phyloP scores from a whole-genome alignment of 2,329 filamentous ascomycete species.

The Trichoderma sp. region DNA sequence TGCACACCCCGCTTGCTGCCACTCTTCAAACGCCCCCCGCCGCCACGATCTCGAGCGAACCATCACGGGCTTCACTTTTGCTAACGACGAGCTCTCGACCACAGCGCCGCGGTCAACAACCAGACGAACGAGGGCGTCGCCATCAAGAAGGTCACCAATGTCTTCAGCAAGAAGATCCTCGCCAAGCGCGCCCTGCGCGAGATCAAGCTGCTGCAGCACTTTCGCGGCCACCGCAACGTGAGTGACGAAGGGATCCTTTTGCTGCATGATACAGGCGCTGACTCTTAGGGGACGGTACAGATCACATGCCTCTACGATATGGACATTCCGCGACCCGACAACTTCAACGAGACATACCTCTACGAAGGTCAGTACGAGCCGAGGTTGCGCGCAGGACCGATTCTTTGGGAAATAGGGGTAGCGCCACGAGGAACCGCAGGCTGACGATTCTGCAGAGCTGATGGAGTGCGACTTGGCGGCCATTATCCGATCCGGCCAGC shows the following conservation, averaged over 20 bases:
- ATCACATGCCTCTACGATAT: conserved; percentile 99
- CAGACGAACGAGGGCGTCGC: conserved; percentile 91
- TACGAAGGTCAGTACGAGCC: conserved; percentile 75
- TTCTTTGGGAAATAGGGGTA: neutral
- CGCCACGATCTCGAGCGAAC: conserved; percentile 30
- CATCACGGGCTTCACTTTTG: conserved; percentile 28
- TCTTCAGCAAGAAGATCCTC: conserved; percentile 99
- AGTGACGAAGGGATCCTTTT: conserved; percentile 39
- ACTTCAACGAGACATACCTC: conserved; percentile 98
- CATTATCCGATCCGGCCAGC: conserved; percentile 96
- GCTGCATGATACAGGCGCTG: conserved; percentile 8
- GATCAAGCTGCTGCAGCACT: conserved; percentile 98
- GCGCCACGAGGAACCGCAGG: neutral
- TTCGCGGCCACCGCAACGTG: conserved; percentile 86
- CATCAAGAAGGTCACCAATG: conserved; percentile 99
- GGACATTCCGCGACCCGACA: conserved; percentile 96
- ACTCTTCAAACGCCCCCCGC: conserved; percentile 32
- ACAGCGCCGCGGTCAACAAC: conserved; percentile 87
- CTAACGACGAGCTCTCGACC: conserved; percentile 35
- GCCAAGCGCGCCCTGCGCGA: conserved; percentile 97
- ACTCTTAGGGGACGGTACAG: conserved; percentile 49
- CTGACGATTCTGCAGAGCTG: conserved; percentile 65
- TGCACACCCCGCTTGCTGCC: conserved; percentile 11
- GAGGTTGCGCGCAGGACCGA: conserved; percentile 1
- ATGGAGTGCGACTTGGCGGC: conserved; percentile 99